Evolutionary conservation across 2,329 filamentous ascomycete genomes (phyloP).

Genomic region (Pseudogymnoascus sp.): DNA sequence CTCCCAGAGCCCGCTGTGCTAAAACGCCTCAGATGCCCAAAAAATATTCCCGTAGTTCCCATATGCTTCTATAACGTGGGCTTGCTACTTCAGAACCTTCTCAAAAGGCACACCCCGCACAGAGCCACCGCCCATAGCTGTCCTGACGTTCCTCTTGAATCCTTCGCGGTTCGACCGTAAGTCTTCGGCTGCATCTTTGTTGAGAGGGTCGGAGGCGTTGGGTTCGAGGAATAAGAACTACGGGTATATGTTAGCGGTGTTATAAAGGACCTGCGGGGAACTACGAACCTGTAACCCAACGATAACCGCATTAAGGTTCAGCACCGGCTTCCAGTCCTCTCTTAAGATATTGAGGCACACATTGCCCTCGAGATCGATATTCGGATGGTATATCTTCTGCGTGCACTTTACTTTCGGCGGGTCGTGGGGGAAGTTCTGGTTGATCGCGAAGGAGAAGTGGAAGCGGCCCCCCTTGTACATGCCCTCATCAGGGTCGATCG

Average conservation of each 20-base stretch:
- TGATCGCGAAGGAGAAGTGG: slow-evolving; percentile 84
- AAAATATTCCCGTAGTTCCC: neutral
- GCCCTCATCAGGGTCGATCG: slow-evolving; percentile 76
- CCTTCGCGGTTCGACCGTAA: slow-evolving; percentile 74
- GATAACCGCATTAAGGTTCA: slow-evolving; percentile 94
- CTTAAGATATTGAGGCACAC: slow-evolving; percentile 95
- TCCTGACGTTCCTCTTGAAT: slow-evolving; percentile 86
- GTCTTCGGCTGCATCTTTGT: slow-evolving; percentile 95
- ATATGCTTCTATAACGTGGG: neutral
- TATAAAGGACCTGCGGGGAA: neutral
- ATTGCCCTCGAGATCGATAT: slow-evolving; percentile 96
- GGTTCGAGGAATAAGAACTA: slow-evolving; percentile 97
- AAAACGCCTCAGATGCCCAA: slow-evolving; percentile 11
- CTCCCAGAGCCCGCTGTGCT: slow-evolving; percentile 6
- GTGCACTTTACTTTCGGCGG: slow-evolving; percentile 94
- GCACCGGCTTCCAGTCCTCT: slow-evolving; percentile 97
- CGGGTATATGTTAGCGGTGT: neutral
- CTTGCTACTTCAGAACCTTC: slow-evolving; percentile 57
- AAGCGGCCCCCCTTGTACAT: slow-evolving; percentile 84
- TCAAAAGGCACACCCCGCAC: slow-evolving; percentile 71
- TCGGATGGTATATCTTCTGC: slow-evolving; percentile 98
- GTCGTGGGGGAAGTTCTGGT: slow-evolving; percentile 92
- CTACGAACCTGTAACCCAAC: slow-evolving; percentile 72
- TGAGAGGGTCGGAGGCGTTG: slow-evolving; percentile 93
- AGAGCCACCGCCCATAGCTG: slow-evolving; percentile 70